Percentiles rank a stretch among this genome's conserved stretches.
Conservation (phyloP, 805 yeast genomes). For the Wickerhamomyces queroliae region DNA sequence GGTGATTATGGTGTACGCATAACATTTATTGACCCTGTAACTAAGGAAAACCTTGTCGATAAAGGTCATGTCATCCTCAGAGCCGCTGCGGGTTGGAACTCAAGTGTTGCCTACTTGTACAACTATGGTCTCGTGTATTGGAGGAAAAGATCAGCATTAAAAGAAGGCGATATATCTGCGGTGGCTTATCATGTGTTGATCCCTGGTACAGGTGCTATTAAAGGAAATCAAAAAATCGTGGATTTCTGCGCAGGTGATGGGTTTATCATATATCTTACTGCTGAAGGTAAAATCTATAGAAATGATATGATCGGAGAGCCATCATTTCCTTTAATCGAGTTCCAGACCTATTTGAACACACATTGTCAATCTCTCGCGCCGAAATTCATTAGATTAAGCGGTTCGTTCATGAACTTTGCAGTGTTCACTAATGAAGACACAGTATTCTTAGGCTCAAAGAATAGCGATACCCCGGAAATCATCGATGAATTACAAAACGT, state of each 20-base stretch:
- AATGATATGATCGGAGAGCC: constrained; percentile 16
- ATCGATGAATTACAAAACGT: constrained; percentile 39
- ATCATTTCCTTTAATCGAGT: constrained; percentile 22
- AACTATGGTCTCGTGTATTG: constrained; percentile 54
- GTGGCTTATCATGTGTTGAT: constrained; percentile 36
- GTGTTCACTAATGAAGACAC: constrained; percentile 46
- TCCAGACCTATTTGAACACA: constrained; percentile 27
- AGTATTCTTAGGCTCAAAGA: constrained; percentile 13
- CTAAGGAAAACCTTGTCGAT: constrained; percentile 21
- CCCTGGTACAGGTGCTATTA: constrained; percentile 31
- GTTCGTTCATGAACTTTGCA: constrained; percentile 49
- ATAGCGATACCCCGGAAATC: constrained; percentile 26
- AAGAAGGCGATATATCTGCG: constrained; percentile 24
- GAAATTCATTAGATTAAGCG: constrained; percentile 44
- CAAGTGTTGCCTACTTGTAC: constrained; percentile 42
- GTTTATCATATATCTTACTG: constrained; percentile 43
- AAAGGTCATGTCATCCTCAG: constrained; percentile 31
- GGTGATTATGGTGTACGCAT: constrained; percentile 37
- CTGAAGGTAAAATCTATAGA: constrained; percentile 29
- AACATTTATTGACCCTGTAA: constrained; percentile 32
- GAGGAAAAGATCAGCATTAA: constrained; percentile 32
- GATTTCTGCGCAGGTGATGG: constrained; percentile 56
- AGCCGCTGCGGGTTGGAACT: constrained; percentile 65
- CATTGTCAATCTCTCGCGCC: constrained; percentile 18
- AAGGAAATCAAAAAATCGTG: constrained; percentile 30